These are phyloP conservation scores for Trichocladium uniseriatum DNA, from an alignment of 495 filamentous ascomycete genomes.

Conservation along the genomic window DNA sequence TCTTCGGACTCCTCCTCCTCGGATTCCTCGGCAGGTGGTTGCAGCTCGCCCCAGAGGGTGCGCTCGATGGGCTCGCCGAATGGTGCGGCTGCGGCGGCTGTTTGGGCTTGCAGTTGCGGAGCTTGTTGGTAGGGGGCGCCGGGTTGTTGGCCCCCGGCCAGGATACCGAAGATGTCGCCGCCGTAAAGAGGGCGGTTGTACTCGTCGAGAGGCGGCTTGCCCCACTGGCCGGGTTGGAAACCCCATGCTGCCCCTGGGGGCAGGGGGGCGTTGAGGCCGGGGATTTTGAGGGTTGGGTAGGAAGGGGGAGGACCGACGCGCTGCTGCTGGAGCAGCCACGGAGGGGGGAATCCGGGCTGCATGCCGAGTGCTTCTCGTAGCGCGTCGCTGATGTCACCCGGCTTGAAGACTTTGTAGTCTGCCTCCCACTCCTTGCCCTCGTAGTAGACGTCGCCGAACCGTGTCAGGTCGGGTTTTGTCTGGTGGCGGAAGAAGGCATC, in stretches of 20 bases:
- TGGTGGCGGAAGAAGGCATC: conserved; percentile 97
- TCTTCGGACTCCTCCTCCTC: conserved; percentile 68
- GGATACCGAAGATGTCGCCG: conserved; percentile 84
- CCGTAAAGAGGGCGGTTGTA: conserved; percentile 83
- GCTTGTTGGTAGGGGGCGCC: conserved; percentile 26
- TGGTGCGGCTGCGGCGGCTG: conserved; percentile 33
- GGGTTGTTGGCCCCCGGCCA: conserved; percentile 42
- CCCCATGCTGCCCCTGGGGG: conserved; percentile 94
- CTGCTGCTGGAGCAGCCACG: conserved; percentile 96
- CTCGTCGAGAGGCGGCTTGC: conserved; percentile 90
- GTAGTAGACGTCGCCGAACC: conserved; percentile 96
- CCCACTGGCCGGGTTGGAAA: conserved; percentile 90
- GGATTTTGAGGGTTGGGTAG: conserved; percentile 86
- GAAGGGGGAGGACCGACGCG: conserved; percentile 86
- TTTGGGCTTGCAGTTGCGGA: conserved; percentile 13
- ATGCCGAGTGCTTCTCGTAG: conserved; percentile 91
- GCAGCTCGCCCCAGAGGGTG: conserved; percentile 89
- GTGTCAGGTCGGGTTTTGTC: conserved; percentile 86
- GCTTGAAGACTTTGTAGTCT: conserved; percentile 78
- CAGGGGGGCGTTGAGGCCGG: conserved; percentile 89
- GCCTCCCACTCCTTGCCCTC: conserved; percentile 98
- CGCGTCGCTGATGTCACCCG: conserved; percentile 83
- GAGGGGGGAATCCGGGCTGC: conserved; percentile 84
- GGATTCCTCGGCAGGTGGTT: conserved; percentile 68
- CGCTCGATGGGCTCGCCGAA: conserved; percentile 77